A percentile compares a stretch with the other conserved stretches of the same genome.
Evolutionary conservation across 177 flowering plant species (phyloP).

Genomic region (Telopea speciosissima): DNA sequence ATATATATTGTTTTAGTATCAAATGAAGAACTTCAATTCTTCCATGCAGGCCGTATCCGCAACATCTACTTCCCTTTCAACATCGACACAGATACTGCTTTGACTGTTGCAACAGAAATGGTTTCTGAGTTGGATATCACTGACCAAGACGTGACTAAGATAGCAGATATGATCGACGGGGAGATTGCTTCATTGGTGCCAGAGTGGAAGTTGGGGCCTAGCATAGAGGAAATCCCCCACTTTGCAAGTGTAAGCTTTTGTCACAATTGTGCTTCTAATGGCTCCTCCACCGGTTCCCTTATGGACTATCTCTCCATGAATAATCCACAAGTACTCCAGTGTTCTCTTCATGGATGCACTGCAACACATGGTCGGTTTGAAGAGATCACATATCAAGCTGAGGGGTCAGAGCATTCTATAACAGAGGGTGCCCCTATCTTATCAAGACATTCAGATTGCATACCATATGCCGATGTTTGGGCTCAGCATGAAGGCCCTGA

Average conservation of each 20-base stretch:
- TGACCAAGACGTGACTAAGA: slow-evolving; percentile 76
- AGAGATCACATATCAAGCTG: slow-evolving; percentile 60
- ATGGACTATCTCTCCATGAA: slow-evolving; percentile 30
- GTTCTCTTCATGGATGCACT: slow-evolving; percentile 47
- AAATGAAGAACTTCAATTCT: background rate
- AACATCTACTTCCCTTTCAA: slow-evolving; percentile 92
- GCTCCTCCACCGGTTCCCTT: slow-evolving; percentile 24
- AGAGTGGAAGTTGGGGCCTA: slow-evolving; percentile 47
- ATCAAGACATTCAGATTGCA: slow-evolving; percentile 27
- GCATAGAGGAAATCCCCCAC: slow-evolving; percentile 30
- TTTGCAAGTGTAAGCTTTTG: slow-evolving; percentile 22
- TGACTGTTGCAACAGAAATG: slow-evolving; percentile 87
- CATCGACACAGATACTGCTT: slow-evolving; percentile 68
- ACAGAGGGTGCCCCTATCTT: slow-evolving; percentile 29
- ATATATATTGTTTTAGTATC: background rate
- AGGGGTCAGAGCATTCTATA: slow-evolving; percentile 37
- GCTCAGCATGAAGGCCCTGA: slow-evolving; percentile 43
- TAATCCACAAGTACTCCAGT: slow-evolving; percentile 23
- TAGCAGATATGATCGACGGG: slow-evolving; percentile 90
- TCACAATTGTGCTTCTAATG: slow-evolving; percentile 44
- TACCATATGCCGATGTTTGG: slow-evolving; percentile 35
- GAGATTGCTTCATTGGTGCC: slow-evolving; percentile 78
- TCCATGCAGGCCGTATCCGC: slow-evolving; percentile 60
- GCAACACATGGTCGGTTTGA: slow-evolving; percentile 74
- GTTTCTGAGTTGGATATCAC: slow-evolving; percentile 74